These are phyloP conservation scores for Stagonosporopsis cucurbitacearum DNA, from an alignment of 2,329 filamentous ascomycete species.

Conservation along the genomic window DNA sequence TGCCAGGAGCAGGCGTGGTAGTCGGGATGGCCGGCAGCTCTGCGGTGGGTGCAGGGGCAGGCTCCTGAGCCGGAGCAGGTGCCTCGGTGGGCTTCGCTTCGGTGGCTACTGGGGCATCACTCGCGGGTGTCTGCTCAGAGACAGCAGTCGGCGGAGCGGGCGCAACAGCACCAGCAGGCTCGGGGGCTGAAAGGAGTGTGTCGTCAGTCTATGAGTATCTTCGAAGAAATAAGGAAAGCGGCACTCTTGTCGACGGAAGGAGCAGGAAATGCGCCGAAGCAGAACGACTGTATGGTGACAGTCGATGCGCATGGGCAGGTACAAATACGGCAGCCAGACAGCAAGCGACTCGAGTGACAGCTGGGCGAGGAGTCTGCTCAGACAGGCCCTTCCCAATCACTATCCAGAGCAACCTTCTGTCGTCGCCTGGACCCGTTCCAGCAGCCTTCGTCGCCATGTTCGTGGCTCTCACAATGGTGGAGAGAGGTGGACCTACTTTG, in stretches of 20 bases:
- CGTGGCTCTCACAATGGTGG: conserved; percentile 12
- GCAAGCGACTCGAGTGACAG: neutral
- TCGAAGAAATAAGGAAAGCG: conserved; percentile 16
- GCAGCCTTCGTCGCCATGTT: conserved; percentile 17
- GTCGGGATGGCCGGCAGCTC: conserved; percentile 26
- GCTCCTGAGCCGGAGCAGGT: conserved; percentile 5
- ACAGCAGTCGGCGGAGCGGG: conserved; percentile 40
- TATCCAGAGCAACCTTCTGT: conserved; percentile 24
- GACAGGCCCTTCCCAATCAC: conserved; percentile 17
- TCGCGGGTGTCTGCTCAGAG: conserved; percentile 30
- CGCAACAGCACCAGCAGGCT: conserved; percentile 40
- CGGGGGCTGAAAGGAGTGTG: conserved; percentile 37
- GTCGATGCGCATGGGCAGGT: neutral
- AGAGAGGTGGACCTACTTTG: conserved; percentile 40
- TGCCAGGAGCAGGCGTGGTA: conserved; percentile 42
- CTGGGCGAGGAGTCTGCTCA: neutral
- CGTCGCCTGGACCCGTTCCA: conserved; percentile 33
- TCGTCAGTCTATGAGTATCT: conserved; percentile 35
- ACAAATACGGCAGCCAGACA: neutral
- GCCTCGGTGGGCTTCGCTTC: conserved; percentile 28
- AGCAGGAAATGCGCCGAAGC: neutral
- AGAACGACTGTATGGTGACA: neutral
- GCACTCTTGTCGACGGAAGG: conserved; percentile 1
- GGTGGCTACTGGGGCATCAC: conserved; percentile 23
- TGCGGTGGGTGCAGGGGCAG: conserved; percentile 17